These are phyloP conservation scores for Biscutella laevigata DNA, from an alignment of 441 rosid species.

Conservation along the genomic window DNA sequence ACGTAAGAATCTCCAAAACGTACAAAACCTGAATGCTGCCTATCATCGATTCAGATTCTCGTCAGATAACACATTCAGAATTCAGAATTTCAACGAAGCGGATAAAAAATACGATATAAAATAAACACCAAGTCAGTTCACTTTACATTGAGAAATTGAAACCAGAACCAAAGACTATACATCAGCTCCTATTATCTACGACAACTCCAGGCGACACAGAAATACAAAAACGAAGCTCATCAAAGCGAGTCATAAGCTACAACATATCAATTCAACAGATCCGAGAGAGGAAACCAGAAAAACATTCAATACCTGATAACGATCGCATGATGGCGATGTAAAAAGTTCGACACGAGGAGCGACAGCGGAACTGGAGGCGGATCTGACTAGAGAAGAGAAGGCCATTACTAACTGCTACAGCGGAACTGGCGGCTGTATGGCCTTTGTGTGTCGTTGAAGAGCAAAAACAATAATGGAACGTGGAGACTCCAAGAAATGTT, in stretches of 20 bases:
- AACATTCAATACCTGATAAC: slow-evolving; percentile 32
- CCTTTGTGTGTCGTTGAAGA: slow-evolving; percentile 19
- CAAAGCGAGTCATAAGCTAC: not conserved
- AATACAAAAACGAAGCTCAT: not conserved
- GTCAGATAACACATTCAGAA: not conserved
- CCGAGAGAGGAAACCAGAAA: not conserved
- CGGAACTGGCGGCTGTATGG: slow-evolving; percentile 15
- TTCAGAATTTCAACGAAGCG: not conserved
- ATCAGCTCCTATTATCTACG: not conserved
- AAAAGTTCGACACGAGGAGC: slow-evolving; percentile 25
- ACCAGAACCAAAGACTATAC: not conserved
- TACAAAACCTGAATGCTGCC: not conserved
- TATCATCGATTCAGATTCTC: not conserved
- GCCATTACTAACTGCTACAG: slow-evolving; percentile 42
- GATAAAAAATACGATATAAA: not conserved
- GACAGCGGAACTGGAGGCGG: slow-evolving; percentile 35
- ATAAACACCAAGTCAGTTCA: not conserved
- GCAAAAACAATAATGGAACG: slow-evolving; percentile 4
- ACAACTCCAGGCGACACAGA: not conserved
- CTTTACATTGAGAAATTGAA: not conserved
- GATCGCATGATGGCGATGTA: slow-evolving; percentile 32
- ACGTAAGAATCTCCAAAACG: not conserved
- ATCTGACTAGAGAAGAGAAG: slow-evolving; percentile 52
- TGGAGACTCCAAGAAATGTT: not conserved
- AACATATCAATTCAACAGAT: not conserved